These are phyloP conservation scores for Mycena belliarum DNA, from an alignment of 768 basidiomycete genomes.

Conservation along the genomic window DNA sequence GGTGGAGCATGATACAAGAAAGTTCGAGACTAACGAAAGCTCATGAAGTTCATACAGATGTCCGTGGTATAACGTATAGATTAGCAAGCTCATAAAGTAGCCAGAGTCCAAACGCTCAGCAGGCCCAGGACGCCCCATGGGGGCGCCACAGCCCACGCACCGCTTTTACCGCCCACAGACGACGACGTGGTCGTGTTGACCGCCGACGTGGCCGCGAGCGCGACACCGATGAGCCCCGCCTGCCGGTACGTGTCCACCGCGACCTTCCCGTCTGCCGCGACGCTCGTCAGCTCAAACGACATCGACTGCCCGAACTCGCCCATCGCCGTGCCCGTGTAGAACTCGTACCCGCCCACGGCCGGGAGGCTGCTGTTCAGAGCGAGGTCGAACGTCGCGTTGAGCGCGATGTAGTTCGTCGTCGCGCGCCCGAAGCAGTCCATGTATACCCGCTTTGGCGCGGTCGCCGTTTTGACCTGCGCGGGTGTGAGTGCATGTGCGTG, in stretches of 20 bases:
- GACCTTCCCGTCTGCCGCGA: slow-evolving; percentile 9
- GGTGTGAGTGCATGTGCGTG: not conserved
- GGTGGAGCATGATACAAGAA: too few relatives aligned
- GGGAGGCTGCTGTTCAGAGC: slow-evolving; percentile 29
- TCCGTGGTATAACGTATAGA: too few relatives aligned
- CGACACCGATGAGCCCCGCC: slow-evolving; percentile 13
- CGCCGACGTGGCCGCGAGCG: slow-evolving; percentile 1
- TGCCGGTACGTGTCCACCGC: slow-evolving; percentile 13
- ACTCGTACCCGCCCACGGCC: slow-evolving; percentile 35
- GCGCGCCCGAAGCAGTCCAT: slow-evolving; percentile 32
- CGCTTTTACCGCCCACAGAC: slow-evolving; percentile 3
- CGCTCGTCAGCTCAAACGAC: slow-evolving; percentile 15
- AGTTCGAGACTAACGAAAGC: not conserved
- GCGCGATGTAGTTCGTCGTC: slow-evolving; percentile 32
- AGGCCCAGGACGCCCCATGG: not conserved
- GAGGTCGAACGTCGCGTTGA: slow-evolving; percentile 33
- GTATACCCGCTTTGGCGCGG: slow-evolving; percentile 36
- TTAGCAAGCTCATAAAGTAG: slow-evolving; percentile 6
- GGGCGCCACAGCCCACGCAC: not conserved
- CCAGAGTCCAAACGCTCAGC: slow-evolving; percentile 1
- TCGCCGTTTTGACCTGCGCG: slow-evolving; percentile 27
- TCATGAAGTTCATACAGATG: not conserved
- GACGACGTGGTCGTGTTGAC: slow-evolving; percentile 16
- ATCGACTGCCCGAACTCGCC: slow-evolving; percentile 19
- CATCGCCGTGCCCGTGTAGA: slow-evolving; percentile 30